Evolutionary conservation across 2,329 filamentous ascomycete species (phyloP).

Genomic region (Penicillium sp.): DNA sequence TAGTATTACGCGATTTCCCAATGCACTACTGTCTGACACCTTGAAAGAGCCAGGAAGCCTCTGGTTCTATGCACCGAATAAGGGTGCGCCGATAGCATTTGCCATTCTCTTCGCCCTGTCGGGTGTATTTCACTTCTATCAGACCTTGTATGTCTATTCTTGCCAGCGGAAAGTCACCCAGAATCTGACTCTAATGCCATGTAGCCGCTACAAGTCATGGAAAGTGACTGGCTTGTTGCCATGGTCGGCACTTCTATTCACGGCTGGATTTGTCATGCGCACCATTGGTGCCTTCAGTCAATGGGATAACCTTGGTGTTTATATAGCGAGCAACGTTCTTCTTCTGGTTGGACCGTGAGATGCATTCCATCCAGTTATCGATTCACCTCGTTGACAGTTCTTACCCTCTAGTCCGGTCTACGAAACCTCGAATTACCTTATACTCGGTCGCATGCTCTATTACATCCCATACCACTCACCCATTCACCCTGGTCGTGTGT

Average conservation of each 20-base stretch:
- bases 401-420: conserved; percentile 37
- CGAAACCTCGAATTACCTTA: conserved; percentile 51
- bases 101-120: conserved; percentile 41
- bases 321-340: conserved; percentile 40
- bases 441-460: conserved; percentile 52
- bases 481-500: conserved; percentile 57
- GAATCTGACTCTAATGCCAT: neutral
- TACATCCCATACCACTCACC: conserved; percentile 49
- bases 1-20: conserved; percentile 3
- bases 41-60: conserved; percentile 33
- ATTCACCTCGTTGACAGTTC: neutral
- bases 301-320: conserved; percentile 37
- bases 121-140: conserved; percentile 38
- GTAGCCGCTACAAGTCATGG: conserved; percentile 41
- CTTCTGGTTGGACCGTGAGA: conserved; percentile 42
- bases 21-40: conserved; percentile 8
- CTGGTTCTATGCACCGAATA: conserved; percentile 44
- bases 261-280: conserved; percentile 38
- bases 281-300: conserved; percentile 37
- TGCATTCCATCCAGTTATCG: no score
- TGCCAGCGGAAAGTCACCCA: neutral
- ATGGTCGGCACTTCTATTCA: conserved; percentile 43
- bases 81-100: conserved; percentile 43
- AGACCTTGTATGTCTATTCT: conserved; percentile 31
- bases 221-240: conserved; percentile 42